Percentiles rank a stretch among this genome's conserved stretches.
These are phyloP conservation scores for Vitellaria paradoxa DNA, from an alignment of 179 eudicot species.

Conservation along the genomic window DNA sequence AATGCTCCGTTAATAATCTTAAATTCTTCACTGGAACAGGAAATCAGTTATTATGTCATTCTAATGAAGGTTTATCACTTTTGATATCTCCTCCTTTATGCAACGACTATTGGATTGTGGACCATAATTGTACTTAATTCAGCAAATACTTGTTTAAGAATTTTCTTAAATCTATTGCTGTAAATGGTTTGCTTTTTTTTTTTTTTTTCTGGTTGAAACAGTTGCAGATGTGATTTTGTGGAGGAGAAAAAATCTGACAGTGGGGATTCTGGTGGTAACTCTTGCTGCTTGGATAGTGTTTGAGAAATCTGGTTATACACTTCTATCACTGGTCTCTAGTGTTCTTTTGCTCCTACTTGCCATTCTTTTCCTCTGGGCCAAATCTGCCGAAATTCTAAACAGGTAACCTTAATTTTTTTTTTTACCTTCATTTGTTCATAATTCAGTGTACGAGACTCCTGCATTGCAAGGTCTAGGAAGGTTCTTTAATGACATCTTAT, in stretches of 20 bases:
- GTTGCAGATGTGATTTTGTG: constrained; percentile 89
- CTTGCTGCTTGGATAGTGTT: constrained; percentile 67
- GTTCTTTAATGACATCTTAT: neutral
- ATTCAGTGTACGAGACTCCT: too few relatives aligned
- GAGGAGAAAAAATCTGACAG: constrained; percentile 52
- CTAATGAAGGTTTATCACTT: neutral
- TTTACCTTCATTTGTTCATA: too few relatives aligned
- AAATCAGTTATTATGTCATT: neutral
- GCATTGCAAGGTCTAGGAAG: too few relatives aligned
- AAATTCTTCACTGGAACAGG: neutral
- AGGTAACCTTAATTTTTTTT: constrained; percentile 33
- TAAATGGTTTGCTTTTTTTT: neutral
- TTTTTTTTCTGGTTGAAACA: constrained; percentile 23
- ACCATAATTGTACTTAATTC: neutral
- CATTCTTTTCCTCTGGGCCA: constrained; percentile 84
- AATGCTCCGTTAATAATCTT: neutral
- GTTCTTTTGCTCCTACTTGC: constrained; percentile 70
- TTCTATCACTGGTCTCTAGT: constrained; percentile 59
- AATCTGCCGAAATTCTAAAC: constrained; percentile 79
- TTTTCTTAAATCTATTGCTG: neutral
- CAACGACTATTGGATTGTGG: neutral
- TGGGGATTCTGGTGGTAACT: constrained; percentile 40
- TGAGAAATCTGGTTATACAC: constrained; percentile 77
- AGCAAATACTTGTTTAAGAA: neutral
- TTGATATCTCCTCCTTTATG: neutral